Evolutionary conservation across 805 yeast genomes (phyloP), one percentile per base, ranked within the genome.

Genomic region (Candida sphagnicola): DNA sequence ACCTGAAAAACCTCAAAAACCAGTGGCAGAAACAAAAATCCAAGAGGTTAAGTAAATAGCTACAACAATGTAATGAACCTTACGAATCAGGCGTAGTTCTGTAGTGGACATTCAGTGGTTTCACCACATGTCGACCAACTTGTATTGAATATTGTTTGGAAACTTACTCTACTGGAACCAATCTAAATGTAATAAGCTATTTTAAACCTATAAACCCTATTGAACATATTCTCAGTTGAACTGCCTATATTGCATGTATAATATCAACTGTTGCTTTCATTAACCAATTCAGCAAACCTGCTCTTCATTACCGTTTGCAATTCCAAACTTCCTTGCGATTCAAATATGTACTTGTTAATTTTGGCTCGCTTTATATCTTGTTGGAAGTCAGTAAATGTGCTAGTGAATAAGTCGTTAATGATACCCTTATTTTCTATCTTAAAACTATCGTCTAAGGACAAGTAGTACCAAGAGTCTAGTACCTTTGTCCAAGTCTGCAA

Each of bases 401-500:
- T 25, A 14, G 24, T 39, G 23, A 25, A 40, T 19, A 31, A 43
- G 17, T 12, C 30, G 2, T 14, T 19, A 19, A 3, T 8, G 11
- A 12, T 15, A 17, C 15, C 10, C 5, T n/a, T 17, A 25, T 15
- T 13, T 16, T 21, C 6, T 8, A 31, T 6, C 31, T 42, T 18
- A 28, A 25, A 15, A 25, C 14, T 24, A 38, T 34, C 37, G 21
- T 26, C 28, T 5, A 37, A 18, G 12, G 35, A 21, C 35, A 41
- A 34, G 33, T 42, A 59, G 33, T 65, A 65, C 74, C 73, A 69
- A 16, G 70, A 56, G 38, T 80, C 83, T 15, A 77, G 41, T 0
- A 69, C 50, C 40, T 59, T 68, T 1, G 61, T 53, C 86, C 86
- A 80, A 8, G 58, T 51, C 39, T 53, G 58, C 40, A 80, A 46